A percentile compares a stretch with the other conserved stretches of the same genome.
These are phyloP conservation scores for Pythium brassicae DNA, from an alignment of 352 stramenopile species.

Conservation along the genomic window DNA sequence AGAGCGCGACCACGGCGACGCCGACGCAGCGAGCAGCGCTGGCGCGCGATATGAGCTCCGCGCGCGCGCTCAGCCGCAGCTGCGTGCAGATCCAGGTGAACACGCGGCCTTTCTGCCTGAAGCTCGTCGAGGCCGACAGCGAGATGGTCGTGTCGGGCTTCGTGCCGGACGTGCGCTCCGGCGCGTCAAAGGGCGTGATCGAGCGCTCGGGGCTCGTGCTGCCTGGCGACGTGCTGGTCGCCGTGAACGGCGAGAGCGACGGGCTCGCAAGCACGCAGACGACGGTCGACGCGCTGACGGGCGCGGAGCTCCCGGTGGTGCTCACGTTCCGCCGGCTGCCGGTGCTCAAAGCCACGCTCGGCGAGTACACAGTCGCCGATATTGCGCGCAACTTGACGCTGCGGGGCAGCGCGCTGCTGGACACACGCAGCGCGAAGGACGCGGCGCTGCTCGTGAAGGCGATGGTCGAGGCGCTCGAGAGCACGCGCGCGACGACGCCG, in stretches of 20 bases:
- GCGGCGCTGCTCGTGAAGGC: conserved; percentile 50
- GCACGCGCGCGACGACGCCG: conserved; percentile 29
- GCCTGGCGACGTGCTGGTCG: conserved; percentile 53
- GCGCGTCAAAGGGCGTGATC: conserved; percentile 22
- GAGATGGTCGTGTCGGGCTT: conserved; percentile 53
- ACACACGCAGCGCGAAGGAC: conserved; percentile 28
- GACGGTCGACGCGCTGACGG: conserved; percentile 28
- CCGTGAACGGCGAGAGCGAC: conserved; percentile 46
- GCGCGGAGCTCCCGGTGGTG: conserved; percentile 34
- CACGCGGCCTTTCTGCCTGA: conserved; percentile 41
- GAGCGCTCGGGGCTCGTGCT: conserved; percentile 41
- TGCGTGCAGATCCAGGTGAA: conserved; percentile 48
- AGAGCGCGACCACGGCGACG: background rate
- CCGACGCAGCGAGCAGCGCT: background rate
- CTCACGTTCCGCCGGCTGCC: conserved; percentile 53
- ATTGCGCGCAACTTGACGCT: conserved; percentile 52
- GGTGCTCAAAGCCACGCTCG: conserved; percentile 37
- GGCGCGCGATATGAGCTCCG: background rate
- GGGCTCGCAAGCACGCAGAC: conserved; percentile 40
- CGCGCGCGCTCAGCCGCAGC: conserved; percentile 12
- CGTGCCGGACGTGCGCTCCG: conserved; percentile 18
- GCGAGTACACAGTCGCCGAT: conserved; percentile 53
- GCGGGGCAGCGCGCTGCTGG: conserved; percentile 30
- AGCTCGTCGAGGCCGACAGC: conserved; percentile 32
- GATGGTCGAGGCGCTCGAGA: conserved; percentile 44